Evolutionary conservation across 805 yeast genomes (phyloP), one percentile per base, ranked within the genome.

Genomic region (Metschnikowia vanudenii): DNA sequence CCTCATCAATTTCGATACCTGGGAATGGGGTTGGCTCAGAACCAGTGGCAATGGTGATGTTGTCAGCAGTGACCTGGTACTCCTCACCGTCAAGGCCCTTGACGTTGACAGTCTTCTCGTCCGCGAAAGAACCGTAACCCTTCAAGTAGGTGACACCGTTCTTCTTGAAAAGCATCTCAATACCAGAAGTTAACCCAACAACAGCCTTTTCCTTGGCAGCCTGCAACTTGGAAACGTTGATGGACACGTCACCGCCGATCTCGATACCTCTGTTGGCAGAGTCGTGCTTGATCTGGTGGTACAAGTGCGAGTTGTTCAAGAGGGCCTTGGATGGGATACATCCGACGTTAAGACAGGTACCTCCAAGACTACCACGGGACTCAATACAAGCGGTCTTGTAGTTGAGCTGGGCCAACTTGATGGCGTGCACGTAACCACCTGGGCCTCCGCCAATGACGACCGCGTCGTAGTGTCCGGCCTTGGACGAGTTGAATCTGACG

Each of bases 371-470:
- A 38, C 99, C 99, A 71, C 99, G 85, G 75, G 89, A 90, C 71
- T 94, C 99, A 56, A 94, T 76, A 80, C 99, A 94, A 30, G 97
- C 99, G 45, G 97, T 89, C 70, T 91, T 84, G 60, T 77, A 79
- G 35, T 97, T 97, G 51, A 91, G 78, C 76, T 94, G 99, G 41
- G 99, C 99, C 50, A 97, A 97, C 71, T 89, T 92, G 69, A 94
- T 94, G 62, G 99, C 99, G 46, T 97, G 98, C 60, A 94, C 94
- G 69, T 94, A 94, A 53, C 99, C 99, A 70, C 98, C 99, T 58
- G 99, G 99, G 49, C 99, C 99, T 61, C 97, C 98, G 58, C 99
- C 99, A 63, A 94, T 86, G 59, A 94, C 88, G 45, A 92, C 96
- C 45, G 94, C 81, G 63, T 94, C 98, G 66, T 88, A 94, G 63